Evolutionary conservation across 176 grass and related monocot genomes (phyloP), one percentile per base, ranked within the genome.

Genomic region (Saccharum spontaneum): DNA sequence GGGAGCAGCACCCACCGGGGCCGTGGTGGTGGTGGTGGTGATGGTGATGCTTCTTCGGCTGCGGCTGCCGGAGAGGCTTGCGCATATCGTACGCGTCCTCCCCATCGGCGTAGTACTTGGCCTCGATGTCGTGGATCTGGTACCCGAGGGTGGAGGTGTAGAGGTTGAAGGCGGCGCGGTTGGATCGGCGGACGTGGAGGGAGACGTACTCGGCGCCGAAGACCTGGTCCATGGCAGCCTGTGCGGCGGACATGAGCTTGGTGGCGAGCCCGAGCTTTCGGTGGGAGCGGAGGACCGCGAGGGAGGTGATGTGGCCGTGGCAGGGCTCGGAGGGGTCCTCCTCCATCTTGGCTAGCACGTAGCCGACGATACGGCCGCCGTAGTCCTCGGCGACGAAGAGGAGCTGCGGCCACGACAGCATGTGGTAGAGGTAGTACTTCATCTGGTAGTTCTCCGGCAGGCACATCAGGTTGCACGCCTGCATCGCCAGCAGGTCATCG

Each of bases 291-390:
- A 98, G 93, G n/a, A 98, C 96, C 43, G 96, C 95, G 59, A 98
- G 96, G 69, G 96, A 98, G 81, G 96, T 98, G 89, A 98, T 98
- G 86, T 98, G 96, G 64, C 93, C 96, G 41, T 98, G 96, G 88
- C 96, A 98, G 18, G 93, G 96, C 89, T 98, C 96, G 4, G 96
- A 98, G 22, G 96, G 90, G 20, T 98, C 96, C 81, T 98, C 96
- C 89, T 98, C 93, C 96, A 98, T 98, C 93, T 98, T 98, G 55
- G 96, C 96, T 4, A 98, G 91, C n/a, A 98, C 96, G 73, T 98
- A 98, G 44, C 96, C 96, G 6, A 98, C 96, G 93, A 98, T 98
- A 79, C 84, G 86, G n/a, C 87, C 91, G 43, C 91, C 96, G 84
- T 98, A 98, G 38, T 98, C 96, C 88, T 98, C 96, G 26, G 93